phyloP scores from a whole-genome alignment of 352 stramenopile genomes.

The Phytopythium helicoides region DNA sequence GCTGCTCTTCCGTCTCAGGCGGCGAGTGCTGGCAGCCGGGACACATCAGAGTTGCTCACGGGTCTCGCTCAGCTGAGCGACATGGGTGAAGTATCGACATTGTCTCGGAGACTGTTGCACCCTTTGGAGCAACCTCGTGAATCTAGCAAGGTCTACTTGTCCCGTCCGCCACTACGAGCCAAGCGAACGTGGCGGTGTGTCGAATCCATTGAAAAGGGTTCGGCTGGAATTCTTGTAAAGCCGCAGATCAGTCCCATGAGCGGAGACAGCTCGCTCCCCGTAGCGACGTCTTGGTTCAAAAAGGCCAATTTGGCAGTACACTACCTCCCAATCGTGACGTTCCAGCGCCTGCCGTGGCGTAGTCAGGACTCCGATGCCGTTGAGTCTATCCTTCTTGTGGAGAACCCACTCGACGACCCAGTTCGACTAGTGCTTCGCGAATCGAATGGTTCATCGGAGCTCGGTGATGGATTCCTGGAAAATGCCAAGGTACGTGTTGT shows the following conservation, averaged over 20 bases:
- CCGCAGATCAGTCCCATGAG: slow-evolving; percentile 91
- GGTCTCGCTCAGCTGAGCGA: slow-evolving; percentile 27
- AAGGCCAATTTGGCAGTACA: slow-evolving; percentile 80
- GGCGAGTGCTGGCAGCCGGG: neutral
- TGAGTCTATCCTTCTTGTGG: slow-evolving; percentile 65
- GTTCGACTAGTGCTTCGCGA: slow-evolving; percentile 58
- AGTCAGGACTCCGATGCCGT: slow-evolving; percentile 10
- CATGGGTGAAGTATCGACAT: slow-evolving; percentile 51
- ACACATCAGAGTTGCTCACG: slow-evolving; percentile 13
- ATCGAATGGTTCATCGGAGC: neutral
- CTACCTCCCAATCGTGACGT: slow-evolving; percentile 73
- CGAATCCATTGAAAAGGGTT: slow-evolving; percentile 73
- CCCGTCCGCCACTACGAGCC: slow-evolving; percentile 64
- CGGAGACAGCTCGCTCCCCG: slow-evolving; percentile 79
- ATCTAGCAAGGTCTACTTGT: slow-evolving; percentile 42
- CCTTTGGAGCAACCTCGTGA: slow-evolving; percentile 69
- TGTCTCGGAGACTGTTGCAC: slow-evolving; percentile 59
- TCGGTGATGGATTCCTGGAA: slow-evolving; percentile 3
- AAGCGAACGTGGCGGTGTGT: slow-evolving; percentile 86
- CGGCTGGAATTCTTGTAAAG: slow-evolving; percentile 85
- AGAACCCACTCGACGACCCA: slow-evolving; percentile 80
- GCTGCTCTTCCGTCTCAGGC: slow-evolving; percentile 11
- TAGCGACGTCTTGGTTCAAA: slow-evolving; percentile 83
- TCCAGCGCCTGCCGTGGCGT: slow-evolving; percentile 52
- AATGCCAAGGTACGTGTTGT: slow-evolving; percentile 29